Evolutionary conservation across 2,329 filamentous ascomycete genomes (phyloP).

Genomic region (Elsinoe fawcettii): DNA sequence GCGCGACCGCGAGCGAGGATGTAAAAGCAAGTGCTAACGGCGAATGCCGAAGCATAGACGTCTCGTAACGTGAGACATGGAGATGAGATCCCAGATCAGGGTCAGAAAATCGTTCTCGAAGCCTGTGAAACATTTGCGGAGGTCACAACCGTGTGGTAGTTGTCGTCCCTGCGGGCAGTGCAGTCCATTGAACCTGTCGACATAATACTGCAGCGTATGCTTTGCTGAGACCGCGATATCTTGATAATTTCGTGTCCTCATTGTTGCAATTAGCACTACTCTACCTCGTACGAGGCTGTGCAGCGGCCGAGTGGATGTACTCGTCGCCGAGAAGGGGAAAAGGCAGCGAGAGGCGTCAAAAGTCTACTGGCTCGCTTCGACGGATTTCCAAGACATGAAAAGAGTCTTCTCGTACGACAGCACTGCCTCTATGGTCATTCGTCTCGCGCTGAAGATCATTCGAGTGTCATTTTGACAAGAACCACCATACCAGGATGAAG

Average conservation of each 20-base stretch:
- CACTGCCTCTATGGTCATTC: not conserved
- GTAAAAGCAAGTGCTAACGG: not conserved
- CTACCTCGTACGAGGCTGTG: not conserved
- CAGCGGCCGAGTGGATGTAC: not conserved
- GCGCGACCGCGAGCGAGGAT: not conserved
- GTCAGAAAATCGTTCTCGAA: not conserved
- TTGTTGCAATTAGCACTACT: no score
- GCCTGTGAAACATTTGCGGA: not conserved
- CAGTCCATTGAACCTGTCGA: no score
- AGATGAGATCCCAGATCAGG: not conserved
- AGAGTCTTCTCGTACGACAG: not conserved
- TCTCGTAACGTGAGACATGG: conserved; percentile 1
- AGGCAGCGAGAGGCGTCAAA: not conserved
- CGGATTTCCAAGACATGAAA: not conserved
- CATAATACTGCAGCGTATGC: no score
- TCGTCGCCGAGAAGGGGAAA: not conserved
- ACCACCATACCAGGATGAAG: not conserved
- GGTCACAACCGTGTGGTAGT: not conserved
- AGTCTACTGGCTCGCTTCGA: not conserved
- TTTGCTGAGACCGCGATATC: no score
- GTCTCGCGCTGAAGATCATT: not conserved
- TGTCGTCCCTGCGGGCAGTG: not conserved
- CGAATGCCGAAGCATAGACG: not conserved
- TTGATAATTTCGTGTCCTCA: no score
- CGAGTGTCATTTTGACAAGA: not conserved